A percentile compares a stretch with the other conserved stretches of the same genome.
Conservation (phyloP, 1,284 basidiomycete genomes). For the Termitomyces sp. region DNA sequence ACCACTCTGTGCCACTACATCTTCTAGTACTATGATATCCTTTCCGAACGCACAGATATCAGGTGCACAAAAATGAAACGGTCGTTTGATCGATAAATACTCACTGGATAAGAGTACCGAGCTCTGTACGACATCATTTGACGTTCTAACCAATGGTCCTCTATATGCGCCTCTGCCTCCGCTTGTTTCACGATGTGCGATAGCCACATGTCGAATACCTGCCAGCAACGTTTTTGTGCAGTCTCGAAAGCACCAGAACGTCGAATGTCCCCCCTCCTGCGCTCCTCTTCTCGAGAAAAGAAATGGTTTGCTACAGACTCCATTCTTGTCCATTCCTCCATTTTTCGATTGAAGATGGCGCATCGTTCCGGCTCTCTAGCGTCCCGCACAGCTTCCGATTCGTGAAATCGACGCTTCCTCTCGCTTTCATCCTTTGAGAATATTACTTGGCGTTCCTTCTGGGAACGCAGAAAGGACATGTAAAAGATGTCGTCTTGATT, state of each 20-base stretch:
- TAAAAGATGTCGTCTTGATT: not conserved
- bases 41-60: no score
- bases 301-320: not conserved
- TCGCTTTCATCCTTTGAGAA: not conserved
- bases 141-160: not conserved
- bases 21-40: no score
- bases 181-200: constrained; percentile 1
- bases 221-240: not conserved
- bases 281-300: not conserved
- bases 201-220: not conserved
- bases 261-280: not conserved
- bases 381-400: not conserved
- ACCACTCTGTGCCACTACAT: no score
- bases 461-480: not conserved
- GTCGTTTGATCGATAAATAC: no score
- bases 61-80: no score
- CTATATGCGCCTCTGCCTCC: not conserved
- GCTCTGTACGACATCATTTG: no score
- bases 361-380: not conserved
- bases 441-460: not conserved
- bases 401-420: not conserved
- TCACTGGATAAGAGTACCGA: no score
- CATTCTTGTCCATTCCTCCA: not conserved
- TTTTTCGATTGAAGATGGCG: not conserved
- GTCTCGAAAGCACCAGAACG: not conserved